Evolutionary conservation across 139 green algal genomes (phyloP).

Genomic region (Micractinium sp.): DNA sequence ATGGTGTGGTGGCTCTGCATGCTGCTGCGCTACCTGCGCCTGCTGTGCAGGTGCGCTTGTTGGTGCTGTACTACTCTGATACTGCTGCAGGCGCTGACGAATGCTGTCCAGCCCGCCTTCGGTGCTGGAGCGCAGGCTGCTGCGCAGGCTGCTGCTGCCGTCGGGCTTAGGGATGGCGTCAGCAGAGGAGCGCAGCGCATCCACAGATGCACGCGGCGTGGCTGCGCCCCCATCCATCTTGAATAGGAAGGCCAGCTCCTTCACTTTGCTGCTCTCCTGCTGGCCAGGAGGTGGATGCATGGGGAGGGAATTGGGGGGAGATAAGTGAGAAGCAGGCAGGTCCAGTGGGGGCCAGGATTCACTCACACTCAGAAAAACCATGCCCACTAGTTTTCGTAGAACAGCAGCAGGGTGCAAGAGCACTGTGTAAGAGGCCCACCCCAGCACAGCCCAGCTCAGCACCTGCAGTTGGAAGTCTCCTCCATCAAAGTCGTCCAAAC

Average conservation of each 20-base stretch:
- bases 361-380: too few species aligned
- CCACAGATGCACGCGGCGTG: neutral
- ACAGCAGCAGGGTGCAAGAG: too few species aligned
- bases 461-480: slow-evolving; percentile 19
- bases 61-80: too few species aligned
- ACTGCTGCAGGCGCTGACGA: neutral
- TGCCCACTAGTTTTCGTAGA: too few species aligned
- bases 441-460: neutral
- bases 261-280: slow-evolving; percentile 32
- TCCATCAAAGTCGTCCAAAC: slow-evolving; percentile 18
- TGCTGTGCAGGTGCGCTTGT: neutral
- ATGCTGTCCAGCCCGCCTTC: neutral
- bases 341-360: too few species aligned
- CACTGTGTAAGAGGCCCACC: neutral
- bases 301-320: neutral
- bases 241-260: slow-evolving; percentile 37
- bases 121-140: neutral
- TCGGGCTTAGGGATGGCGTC: neutral
- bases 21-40: neutral
- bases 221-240: slow-evolving; percentile 1
- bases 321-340: neutral
- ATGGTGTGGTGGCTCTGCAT: neutral
- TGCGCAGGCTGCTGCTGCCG: neutral
- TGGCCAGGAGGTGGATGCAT: neutral
- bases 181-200: neutral